Conservation (phyloP, 1,139 yeast genomes). For the Geotrichum histeridarum region DNA sequence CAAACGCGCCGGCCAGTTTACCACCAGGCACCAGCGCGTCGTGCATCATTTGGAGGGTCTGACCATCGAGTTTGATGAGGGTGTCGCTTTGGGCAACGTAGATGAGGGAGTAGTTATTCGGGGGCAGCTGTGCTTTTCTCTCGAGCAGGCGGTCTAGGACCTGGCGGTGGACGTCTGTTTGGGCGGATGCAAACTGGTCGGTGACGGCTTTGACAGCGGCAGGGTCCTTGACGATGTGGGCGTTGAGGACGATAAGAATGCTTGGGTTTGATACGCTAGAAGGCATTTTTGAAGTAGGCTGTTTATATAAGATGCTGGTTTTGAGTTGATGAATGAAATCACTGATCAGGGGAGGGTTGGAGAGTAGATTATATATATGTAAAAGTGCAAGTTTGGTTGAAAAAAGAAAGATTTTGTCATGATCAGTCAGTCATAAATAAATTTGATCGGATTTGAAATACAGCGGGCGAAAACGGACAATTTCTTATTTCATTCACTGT, state of each 20-base stretch:
- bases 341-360: too few relatives aligned
- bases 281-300: background rate
- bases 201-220: slow-evolving; percentile 14
- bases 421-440: too few relatives aligned
- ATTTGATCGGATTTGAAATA: too few relatives aligned
- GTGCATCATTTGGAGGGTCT: slow-evolving; percentile 43
- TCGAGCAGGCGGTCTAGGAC: slow-evolving; percentile 66
- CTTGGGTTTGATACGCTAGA: background rate
- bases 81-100: slow-evolving; percentile 53
- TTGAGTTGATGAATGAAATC: too few relatives aligned
- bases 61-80: slow-evolving; percentile 41
- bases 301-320: too few relatives aligned
- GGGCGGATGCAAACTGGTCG: slow-evolving; percentile 3
- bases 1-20: slow-evolving; percentile 46
- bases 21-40: slow-evolving; percentile 48
- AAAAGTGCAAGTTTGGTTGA: too few relatives aligned
- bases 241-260: slow-evolving; percentile 11
- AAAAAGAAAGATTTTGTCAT: too few relatives aligned
- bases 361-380: too few relatives aligned
- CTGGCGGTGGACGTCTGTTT: slow-evolving; percentile 44
- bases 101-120: slow-evolving; percentile 46
- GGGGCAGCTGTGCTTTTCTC: slow-evolving; percentile 47
- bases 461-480: too few relatives aligned
- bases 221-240: slow-evolving; percentile 15
- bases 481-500: too few relatives aligned